A percentile compares a stretch with the other conserved stretches of the same genome.
These are phyloP conservation scores for Aurantiochytrium sp. DNA, from an alignment of 108 stramenopile genomes.

Conservation along the genomic window DNA sequence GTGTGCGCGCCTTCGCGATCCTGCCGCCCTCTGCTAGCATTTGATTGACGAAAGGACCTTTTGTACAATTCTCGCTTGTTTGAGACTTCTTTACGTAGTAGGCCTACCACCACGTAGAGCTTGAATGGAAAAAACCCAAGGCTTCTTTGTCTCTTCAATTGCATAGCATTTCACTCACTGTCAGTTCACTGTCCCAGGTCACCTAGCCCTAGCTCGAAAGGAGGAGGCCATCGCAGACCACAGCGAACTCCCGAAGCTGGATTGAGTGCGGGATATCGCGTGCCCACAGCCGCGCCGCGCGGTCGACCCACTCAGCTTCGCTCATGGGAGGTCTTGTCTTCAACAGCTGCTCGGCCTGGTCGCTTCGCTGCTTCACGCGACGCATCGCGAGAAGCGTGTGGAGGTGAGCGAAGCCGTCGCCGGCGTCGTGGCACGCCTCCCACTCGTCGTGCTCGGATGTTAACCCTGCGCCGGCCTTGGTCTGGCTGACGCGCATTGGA, in stretches of 20 bases:
- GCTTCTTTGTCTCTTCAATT: too few relatives aligned
- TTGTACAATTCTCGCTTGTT: too few relatives aligned
- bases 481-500: too few relatives aligned
- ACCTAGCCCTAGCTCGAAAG: background rate
- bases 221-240: background rate
- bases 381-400: background rate
- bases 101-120: too few relatives aligned
- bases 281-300: background rate
- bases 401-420: background rate
- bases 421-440: background rate
- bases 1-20: background rate
- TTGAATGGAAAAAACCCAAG: too few relatives aligned
- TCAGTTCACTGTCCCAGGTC: background rate
- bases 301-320: background rate
- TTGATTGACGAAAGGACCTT: too few relatives aligned
- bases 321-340: background rate
- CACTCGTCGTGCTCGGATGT: too few relatives aligned
- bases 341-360: too few relatives aligned
- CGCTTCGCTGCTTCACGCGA: too few relatives aligned
- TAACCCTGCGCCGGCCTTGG: too few relatives aligned
- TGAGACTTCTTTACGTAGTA: too few relatives aligned
- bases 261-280: constrained; percentile 18
- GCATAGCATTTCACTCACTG: too few relatives aligned
- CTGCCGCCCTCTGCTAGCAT: background rate
- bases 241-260: background rate